A percentile compares a stretch with the other conserved stretches of the same genome.
phyloP scores from a whole-genome alignment of 148 eudicot species.

The Camellia granthamiana region DNA sequence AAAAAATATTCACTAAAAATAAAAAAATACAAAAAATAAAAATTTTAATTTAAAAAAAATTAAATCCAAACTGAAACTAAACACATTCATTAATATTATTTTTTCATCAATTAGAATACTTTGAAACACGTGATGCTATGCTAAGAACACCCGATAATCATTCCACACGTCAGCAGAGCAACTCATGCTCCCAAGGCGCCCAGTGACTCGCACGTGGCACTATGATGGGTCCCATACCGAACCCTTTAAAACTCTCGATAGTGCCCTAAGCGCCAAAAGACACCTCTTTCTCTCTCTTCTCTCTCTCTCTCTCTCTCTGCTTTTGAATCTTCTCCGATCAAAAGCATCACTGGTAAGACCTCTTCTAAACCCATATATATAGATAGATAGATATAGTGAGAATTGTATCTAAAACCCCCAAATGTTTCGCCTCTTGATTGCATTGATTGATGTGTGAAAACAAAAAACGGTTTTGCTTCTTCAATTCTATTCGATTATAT shows the following conservation, averaged over 20 bases:
- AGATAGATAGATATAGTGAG: neutral
- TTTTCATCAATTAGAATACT: too few species aligned
- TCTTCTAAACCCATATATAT: neutral
- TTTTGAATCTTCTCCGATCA: constrained; percentile 19
- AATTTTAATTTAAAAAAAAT: too few species aligned
- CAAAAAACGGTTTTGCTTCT: neutral
- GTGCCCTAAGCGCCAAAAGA: constrained; percentile 31
- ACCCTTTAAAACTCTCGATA: constrained; percentile 31
- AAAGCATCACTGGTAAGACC: constrained; percentile 17
- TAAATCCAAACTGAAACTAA: too few species aligned
- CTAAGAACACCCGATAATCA: too few species aligned
- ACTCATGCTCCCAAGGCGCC: neutral
- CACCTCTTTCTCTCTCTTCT: constrained; percentile 11
- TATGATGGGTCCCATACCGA: constrained; percentile 25
- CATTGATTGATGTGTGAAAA: neutral
- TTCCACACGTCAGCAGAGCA: constrained; percentile 24
- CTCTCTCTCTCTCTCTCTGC: constrained; percentile 9
- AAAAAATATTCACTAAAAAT: too few species aligned
- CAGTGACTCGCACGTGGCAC: constrained; percentile 14
- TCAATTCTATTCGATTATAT: neutral
- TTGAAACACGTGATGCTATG: too few species aligned
- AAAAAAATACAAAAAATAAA: too few species aligned
- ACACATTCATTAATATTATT: too few species aligned
- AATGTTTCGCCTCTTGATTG: neutral
- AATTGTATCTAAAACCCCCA: neutral